Conservation (phyloP, 2,329 filamentous ascomycete species). For the Fusarium neocosmosporiellum region DNA sequence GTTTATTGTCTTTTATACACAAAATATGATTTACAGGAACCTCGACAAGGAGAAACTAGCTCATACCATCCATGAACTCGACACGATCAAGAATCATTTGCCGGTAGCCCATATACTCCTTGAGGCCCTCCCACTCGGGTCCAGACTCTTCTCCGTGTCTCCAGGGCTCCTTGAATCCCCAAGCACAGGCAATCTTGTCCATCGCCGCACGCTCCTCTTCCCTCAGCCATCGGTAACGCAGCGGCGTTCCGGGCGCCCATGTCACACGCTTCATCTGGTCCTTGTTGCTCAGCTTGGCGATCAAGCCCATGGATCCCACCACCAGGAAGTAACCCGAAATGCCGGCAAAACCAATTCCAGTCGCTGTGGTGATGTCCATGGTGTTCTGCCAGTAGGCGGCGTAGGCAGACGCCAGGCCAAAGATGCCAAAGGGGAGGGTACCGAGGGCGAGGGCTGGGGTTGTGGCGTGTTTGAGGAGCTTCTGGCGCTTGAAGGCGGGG, state of each 20-base stretch:
- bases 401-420: constrained; percentile 70
- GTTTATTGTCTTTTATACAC: constrained; percentile 27
- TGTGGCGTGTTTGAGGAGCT: constrained; percentile 72
- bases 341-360: constrained; percentile 81
- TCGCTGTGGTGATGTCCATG: constrained; percentile 82
- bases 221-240: constrained; percentile 84
- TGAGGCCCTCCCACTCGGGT: constrained; percentile 86
- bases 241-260: constrained; percentile 84
- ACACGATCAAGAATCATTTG: constrained; percentile 92
- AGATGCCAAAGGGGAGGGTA: constrained; percentile 75
- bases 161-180: constrained; percentile 88
- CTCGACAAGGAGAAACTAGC: constrained; percentile 26
- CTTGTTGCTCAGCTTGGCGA: constrained; percentile 88
- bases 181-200: constrained; percentile 86
- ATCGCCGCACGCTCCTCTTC: constrained; percentile 91
- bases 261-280: constrained; percentile 96
- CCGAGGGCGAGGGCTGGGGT: constrained; percentile 68
- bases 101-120: constrained; percentile 83
- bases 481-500: constrained; percentile 73
- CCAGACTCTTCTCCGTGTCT: constrained; percentile 91
- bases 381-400: constrained; percentile 65
- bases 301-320: constrained; percentile 82
- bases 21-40: constrained; percentile 31
- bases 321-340: constrained; percentile 86
- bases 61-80: constrained; percentile 93